Conservation (phyloP, 2,329 filamentous ascomycete species). For the Arthrobotrys sphaeroides region DNA sequence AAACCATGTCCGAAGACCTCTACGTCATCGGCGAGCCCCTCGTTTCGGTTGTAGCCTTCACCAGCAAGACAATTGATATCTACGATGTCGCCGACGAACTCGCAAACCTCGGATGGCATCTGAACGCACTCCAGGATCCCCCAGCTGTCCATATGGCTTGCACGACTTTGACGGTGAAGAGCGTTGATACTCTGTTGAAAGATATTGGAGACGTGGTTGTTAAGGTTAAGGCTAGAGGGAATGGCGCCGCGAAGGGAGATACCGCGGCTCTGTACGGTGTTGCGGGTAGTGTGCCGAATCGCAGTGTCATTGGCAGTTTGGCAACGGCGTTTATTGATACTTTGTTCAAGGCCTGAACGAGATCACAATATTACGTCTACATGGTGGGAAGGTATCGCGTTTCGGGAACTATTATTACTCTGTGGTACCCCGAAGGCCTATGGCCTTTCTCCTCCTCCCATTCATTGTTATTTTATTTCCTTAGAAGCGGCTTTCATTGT, state of each 20-base stretch:
- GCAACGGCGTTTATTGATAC: slow-evolving; percentile 92
- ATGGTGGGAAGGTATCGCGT: no score
- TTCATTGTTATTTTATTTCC: no score
- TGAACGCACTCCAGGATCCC: slow-evolving; percentile 91
- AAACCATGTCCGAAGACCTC: slow-evolving; percentile 77
- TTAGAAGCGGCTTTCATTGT: not conserved
- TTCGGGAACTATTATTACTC: no score
- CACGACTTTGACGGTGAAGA: slow-evolving; percentile 83
- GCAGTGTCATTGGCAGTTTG: slow-evolving; percentile 90
- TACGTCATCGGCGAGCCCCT: slow-evolving; percentile 84
- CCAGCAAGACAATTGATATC: slow-evolving; percentile 82
- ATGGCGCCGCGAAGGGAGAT: slow-evolving; percentile 75
- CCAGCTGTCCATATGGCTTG: slow-evolving; percentile 94
- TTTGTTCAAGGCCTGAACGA: slow-evolving; percentile 79
- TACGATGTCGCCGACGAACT: slow-evolving; percentile 95
- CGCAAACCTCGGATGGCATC: slow-evolving; percentile 85
- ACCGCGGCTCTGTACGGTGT: slow-evolving; percentile 92
- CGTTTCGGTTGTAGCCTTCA: slow-evolving; percentile 90
- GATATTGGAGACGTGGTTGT: slow-evolving; percentile 73
- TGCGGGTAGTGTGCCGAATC: slow-evolving; percentile 92
- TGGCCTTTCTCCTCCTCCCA: no score
- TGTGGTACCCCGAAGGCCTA: no score
- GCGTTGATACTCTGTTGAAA: slow-evolving; percentile 78
- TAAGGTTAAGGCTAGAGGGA: slow-evolving; percentile 74
- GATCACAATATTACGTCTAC: no score